Percentiles rank a stretch among this genome's conserved stretches.
Evolutionary conservation across 2,329 filamentous ascomycete species (phyloP).

Genomic region (Exophiala viscosa): DNA sequence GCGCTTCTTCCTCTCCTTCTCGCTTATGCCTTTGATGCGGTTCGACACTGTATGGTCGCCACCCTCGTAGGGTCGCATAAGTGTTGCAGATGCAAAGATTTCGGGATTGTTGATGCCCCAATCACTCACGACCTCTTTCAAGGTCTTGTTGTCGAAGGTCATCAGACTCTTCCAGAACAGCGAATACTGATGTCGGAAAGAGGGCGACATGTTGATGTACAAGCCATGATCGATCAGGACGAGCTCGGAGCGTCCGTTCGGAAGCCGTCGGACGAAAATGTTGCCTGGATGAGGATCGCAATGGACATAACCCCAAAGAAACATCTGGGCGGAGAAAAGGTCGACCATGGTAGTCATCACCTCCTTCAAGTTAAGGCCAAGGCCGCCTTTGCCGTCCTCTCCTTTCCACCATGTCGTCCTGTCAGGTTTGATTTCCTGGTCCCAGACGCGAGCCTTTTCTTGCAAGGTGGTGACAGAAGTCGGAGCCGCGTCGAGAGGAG

Average conservation of each 20-base stretch:
- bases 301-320: conserved; percentile 92
- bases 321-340: conserved; percentile 96
- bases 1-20: conserved; percentile 54
- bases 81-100: conserved; percentile 83
- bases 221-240: conserved; percentile 96
- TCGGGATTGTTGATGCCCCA: conserved; percentile 92
- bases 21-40: conserved; percentile 54
- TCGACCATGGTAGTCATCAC: conserved; percentile 98
- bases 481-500: conserved; percentile 53
- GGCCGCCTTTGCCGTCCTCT: conserved; percentile 66
- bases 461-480: conserved; percentile 27
- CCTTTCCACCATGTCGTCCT: conserved; percentile 72
- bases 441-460: conserved; percentile 48
- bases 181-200: conserved; percentile 81
- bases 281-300: conserved; percentile 97
- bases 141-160: conserved; percentile 84
- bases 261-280: conserved; percentile 85
- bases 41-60: conserved; percentile 66
- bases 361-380: conserved; percentile 76
- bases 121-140: conserved; percentile 64
- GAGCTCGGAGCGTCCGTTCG: conserved; percentile 78
- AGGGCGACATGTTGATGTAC: conserved; percentile 83
- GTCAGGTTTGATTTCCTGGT: conserved; percentile 70
- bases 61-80: conserved; percentile 86
- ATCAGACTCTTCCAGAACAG: conserved; percentile 91